Conservation (phyloP, 306 rosid species). For the Aeschynomene evenia region DNA sequence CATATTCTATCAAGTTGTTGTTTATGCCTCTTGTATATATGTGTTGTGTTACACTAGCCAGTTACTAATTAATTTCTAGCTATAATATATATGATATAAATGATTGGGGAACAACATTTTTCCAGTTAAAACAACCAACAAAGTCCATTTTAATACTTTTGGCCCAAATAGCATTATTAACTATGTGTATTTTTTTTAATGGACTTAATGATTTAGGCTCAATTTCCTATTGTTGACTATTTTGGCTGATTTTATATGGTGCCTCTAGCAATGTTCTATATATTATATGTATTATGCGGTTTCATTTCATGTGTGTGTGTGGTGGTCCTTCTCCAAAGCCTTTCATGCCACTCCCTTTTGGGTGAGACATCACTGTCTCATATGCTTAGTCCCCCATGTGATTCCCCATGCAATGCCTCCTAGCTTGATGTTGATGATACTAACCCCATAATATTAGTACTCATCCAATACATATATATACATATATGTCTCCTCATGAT, state of each 20-base stretch:
- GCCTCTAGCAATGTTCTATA: too few relatives aligned
- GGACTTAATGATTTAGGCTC: too few relatives aligned
- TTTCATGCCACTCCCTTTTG: conserved; percentile 12
- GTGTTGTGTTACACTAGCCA: neutral
- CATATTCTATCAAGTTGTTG: conserved; percentile 20
- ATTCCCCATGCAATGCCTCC: neutral
- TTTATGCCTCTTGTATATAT: too few relatives aligned
- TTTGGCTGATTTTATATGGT: too few relatives aligned
- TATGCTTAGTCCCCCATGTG: conserved; percentile 38
- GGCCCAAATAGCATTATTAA: too few relatives aligned
- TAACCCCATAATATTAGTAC: neutral
- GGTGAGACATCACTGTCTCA: conserved; percentile 39
- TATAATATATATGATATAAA: neutral
- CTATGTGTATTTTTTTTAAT: too few relatives aligned
- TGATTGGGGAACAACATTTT: too few relatives aligned
- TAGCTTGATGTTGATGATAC: neutral
- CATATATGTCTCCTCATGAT: neutral
- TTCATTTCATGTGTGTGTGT: neutral
- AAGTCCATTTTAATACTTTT: too few relatives aligned
- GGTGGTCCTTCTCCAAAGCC: conserved; percentile 26
- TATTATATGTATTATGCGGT: too few relatives aligned
- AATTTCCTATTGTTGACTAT: too few relatives aligned
- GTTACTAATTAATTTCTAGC: neutral
- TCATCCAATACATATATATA: too few relatives aligned
- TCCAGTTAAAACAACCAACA: too few relatives aligned